Percentiles rank a stretch among this genome's conserved stretches.
phyloP scores from a whole-genome alignment of 2,329 filamentous ascomycete species.

The Nothopassalora personata region DNA sequence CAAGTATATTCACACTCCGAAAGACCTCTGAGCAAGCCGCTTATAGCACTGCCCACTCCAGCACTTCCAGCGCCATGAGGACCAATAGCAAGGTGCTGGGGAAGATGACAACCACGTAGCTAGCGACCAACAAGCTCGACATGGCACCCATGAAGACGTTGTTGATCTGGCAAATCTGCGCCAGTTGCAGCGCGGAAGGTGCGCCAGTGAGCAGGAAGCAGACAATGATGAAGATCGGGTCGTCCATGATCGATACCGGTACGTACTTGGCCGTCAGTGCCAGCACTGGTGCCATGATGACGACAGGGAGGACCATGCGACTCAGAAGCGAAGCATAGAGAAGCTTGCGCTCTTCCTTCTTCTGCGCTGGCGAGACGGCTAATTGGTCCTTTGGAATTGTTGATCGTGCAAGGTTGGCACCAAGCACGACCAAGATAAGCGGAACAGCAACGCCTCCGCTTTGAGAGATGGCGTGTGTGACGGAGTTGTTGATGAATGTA shows the following conservation, averaged over 20 bases:
- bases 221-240: constrained; percentile 96
- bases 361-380: constrained; percentile 63
- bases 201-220: constrained; percentile 95
- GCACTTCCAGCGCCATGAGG: constrained; percentile 83
- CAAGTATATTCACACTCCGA: neutral
- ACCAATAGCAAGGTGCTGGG: constrained; percentile 88
- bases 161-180: constrained; percentile 98
- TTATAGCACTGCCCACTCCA: constrained; percentile 67
- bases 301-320: constrained; percentile 85
- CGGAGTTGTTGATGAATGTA: constrained; percentile 86
- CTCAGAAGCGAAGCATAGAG: constrained; percentile 79
- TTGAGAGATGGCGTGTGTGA: constrained; percentile 79
- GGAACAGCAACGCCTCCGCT: constrained; percentile 89
- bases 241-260: constrained; percentile 87
- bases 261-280: constrained; percentile 85
- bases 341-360: constrained; percentile 63
- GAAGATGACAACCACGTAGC: constrained; percentile 91
- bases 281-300: constrained; percentile 87
- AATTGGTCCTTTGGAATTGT: constrained; percentile 67
- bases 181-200: constrained; percentile 86
- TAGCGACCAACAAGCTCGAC: constrained; percentile 89
- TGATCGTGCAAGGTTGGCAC: constrained; percentile 88
- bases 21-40: neutral
- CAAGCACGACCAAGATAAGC: constrained; percentile 88
- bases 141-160: constrained; percentile 92